Percentiles rank a stretch among this genome's conserved stretches.
These are phyloP conservation scores for Fusarium brachygibbosum DNA, from an alignment of 2,329 filamentous ascomycete species.

Conservation along the genomic window DNA sequence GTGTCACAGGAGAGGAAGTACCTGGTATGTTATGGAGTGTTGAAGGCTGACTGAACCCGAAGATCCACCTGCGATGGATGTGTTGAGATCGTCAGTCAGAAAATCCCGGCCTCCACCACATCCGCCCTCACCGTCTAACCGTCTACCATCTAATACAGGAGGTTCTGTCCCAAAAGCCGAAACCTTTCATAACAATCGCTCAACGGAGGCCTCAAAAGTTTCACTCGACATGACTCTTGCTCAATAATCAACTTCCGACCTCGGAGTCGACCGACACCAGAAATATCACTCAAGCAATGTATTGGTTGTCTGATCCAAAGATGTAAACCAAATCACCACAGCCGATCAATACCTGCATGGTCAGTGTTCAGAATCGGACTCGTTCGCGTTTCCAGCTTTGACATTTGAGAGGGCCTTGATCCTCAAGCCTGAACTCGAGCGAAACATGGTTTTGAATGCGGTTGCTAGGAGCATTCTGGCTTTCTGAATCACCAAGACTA, in stretches of 20 bases:
- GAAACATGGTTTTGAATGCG: slow-evolving; percentile 3
- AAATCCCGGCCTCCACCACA: slow-evolving; percentile 23
- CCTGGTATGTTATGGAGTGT: background rate
- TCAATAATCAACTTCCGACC: background rate
- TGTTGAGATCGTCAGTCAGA: slow-evolving; percentile 25
- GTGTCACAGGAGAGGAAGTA: slow-evolving; percentile 16
- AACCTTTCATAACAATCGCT: slow-evolving; percentile 3
- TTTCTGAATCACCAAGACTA: background rate
- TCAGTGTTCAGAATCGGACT: slow-evolving; percentile 3
- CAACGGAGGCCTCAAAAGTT: slow-evolving; percentile 4
- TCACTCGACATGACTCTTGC: background rate
- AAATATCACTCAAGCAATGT: background rate
- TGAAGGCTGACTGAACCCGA: slow-evolving; percentile 8
- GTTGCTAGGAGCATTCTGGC: slow-evolving; percentile 6
- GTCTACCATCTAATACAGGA: slow-evolving; percentile 18
- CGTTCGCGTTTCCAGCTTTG: slow-evolving; percentile 9
- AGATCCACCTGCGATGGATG: slow-evolving; percentile 30
- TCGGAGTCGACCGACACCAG: background rate
- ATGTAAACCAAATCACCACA: background rate
- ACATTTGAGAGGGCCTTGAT: background rate
- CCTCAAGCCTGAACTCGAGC: background rate
- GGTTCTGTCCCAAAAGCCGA: slow-evolving; percentile 15
- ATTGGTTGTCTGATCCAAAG: background rate
- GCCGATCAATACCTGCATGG: background rate
- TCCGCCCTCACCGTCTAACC: slow-evolving; percentile 31